Conservation (phyloP, 306 rosid genomes). For the Quercus ilex region DNA sequence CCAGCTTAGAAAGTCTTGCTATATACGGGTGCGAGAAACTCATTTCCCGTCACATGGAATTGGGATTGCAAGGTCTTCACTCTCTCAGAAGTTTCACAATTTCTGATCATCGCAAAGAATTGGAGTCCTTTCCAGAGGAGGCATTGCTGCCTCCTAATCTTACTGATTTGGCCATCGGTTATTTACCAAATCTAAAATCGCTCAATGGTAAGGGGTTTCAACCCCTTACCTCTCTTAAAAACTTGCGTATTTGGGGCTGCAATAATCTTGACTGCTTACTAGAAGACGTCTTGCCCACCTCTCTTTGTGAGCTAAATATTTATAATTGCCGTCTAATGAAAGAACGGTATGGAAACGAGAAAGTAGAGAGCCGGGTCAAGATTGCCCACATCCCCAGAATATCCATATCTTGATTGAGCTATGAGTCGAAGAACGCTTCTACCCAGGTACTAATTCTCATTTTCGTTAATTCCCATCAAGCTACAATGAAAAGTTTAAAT, state of each 20-base stretch:
- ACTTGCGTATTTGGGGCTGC: rapidly evolving
- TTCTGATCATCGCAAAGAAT: rapidly evolving
- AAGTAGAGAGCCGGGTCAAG: background rate
- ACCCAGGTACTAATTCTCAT: no score
- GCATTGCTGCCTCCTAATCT: background rate
- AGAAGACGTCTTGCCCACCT: background rate
- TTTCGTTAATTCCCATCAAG: no score
- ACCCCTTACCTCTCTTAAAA: constrained; percentile 15
- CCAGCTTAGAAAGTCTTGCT: no score
- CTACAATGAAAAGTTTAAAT: no score
- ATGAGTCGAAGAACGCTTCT: no score
- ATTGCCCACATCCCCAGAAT: background rate
- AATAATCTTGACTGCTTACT: constrained; percentile 9
- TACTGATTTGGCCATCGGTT: rapidly evolving
- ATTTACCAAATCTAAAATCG: background rate
- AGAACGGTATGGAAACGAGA: background rate
- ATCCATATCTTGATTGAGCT: no score
- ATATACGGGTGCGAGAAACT: no score
- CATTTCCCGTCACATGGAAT: no score
- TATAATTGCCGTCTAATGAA: rapidly evolving
- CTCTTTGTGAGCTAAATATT: background rate
- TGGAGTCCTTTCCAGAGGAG: background rate
- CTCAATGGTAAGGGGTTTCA: constrained; percentile 20
- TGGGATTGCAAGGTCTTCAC: no score
- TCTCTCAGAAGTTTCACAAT: no score